A percentile compares a stretch with the other conserved stretches of the same genome.
phyloP scores from a whole-genome alignment of 176 grass and related monocot species.

The Oryza nivara region DNA sequence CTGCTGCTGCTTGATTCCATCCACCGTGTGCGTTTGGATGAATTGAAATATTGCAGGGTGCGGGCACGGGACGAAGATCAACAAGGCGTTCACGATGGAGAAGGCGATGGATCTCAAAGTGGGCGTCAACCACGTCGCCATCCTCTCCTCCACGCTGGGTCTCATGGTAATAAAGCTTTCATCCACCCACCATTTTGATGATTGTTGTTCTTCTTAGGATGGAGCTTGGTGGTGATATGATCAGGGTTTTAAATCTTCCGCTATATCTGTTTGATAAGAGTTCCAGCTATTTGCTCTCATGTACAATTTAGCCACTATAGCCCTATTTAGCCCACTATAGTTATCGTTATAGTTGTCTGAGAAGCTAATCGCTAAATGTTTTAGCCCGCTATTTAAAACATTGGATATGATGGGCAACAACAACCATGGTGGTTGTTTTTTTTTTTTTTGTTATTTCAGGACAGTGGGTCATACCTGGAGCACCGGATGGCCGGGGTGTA shows the following conservation, averaged over 20 bases:
- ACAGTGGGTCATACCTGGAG: constrained; percentile 87
- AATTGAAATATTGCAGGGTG: constrained; percentile 28
- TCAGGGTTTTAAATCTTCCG: too few species aligned
- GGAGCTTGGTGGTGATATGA: neutral
- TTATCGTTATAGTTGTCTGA: too few species aligned
- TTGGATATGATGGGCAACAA: neutral
- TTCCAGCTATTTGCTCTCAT: too few species aligned
- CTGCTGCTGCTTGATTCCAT: neutral
- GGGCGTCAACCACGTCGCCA: constrained; percentile 72
- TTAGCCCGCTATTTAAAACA: too few species aligned
- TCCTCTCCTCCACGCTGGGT: constrained; percentile 48
- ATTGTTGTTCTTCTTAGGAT: too few species aligned
- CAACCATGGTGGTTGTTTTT: neutral
- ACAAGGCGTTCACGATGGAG: constrained; percentile 67
- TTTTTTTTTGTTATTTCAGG: constrained; percentile 35
- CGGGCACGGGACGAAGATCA: constrained; percentile 68
- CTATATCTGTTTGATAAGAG: too few species aligned
- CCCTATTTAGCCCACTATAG: too few species aligned
- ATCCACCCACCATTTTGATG: too few species aligned
- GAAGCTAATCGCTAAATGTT: too few species aligned
- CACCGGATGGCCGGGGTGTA: constrained; percentile 60
- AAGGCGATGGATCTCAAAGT: constrained; percentile 47
- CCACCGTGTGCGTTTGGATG: too few species aligned
- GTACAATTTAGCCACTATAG: too few species aligned
- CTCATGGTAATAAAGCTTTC: constrained; percentile 22